phyloP scores from a whole-genome alignment of 2,329 filamentous ascomycete species.

The Raffaelea albimanens region DNA sequence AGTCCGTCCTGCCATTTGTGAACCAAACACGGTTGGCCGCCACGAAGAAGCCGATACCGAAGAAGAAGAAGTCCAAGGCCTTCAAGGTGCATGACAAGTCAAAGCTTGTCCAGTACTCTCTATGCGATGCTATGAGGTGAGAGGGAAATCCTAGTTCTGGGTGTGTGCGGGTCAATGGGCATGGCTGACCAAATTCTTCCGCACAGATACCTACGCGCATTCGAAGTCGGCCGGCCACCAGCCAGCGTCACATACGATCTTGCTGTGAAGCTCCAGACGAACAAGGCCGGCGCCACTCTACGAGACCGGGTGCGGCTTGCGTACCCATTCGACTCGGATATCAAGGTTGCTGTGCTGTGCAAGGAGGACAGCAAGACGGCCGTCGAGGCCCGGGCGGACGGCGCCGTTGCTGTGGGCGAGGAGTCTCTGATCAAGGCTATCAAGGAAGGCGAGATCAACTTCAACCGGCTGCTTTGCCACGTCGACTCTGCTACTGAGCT shows the following conservation, averaged over 20 bases:
- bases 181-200: constrained; percentile 1
- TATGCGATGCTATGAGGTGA: constrained; percentile 89
- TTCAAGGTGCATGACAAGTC: constrained; percentile 58
- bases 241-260: constrained; percentile 78
- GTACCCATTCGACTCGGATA: constrained; percentile 79
- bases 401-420: constrained; percentile 77
- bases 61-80: constrained; percentile 53
- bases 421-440: constrained; percentile 77
- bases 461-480: constrained; percentile 86
- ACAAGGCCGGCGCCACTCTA: constrained; percentile 77
- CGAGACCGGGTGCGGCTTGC: constrained; percentile 83
- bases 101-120: constrained; percentile 61
- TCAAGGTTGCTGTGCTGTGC: constrained; percentile 83
- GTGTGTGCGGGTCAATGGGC: too few species aligned
- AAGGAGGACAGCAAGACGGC: constrained; percentile 69
- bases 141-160: constrained; percentile 2
- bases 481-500: constrained; percentile 66
- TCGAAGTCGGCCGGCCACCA: constrained; percentile 77
- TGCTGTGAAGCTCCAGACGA: constrained; percentile 70
- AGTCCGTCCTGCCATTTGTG: constrained; percentile 37
- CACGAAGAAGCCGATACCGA: constrained; percentile 41
- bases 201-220: constrained; percentile 77
- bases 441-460: constrained; percentile 64
- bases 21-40: constrained; percentile 31
- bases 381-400: constrained; percentile 63